Evolutionary conservation across 495 filamentous ascomycete species (phyloP), one percentile per base, ranked within the genome.

Genomic region (Aspergillus hancockii): DNA sequence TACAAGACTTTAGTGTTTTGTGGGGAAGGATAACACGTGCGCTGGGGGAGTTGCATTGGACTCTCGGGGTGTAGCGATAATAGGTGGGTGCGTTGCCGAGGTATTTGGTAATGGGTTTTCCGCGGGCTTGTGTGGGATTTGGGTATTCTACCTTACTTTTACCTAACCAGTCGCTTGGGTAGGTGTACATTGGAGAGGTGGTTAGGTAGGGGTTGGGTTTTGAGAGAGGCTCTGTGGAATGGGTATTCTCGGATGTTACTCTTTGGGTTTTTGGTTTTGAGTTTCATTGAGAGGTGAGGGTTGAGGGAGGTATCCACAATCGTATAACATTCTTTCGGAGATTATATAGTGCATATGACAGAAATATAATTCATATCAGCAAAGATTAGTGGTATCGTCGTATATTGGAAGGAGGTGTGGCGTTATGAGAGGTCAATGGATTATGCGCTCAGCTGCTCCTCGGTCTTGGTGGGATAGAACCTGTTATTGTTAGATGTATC

Each of bases 401-500:
- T 47, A 47, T 47, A 9, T 22, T 22, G 21, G 8, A 47, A 2
- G 43, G 43, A 7, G 43, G 19, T 10, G 19, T 23, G 43, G 23
- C 21, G 19, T 45, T 45, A 22, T 16, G 43, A 40, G 34, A 36
- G 36, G 19, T 12, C 14, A 21, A 14, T 18, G 30, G n/a, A 52
- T 41, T 5, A 53, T 30, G 25, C 53, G 2, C 5, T 12, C 25
- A 47, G 18, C 1, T 49, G 18, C 32, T 23, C 43, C 43, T 69
- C 50, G 76, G 79, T 45, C 68, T 71, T 36, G 61, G 41, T 50
- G 12, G 63, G 57, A 50, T 68, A 69, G 49, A 61, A 66, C 63
- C 61, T 66, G 32, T 21, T 25, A 13, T 25, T 77, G 76, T 2
- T 75, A 73, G 14, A 80, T 75, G 23, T 41, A n/a, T 23, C 14